Conservation (phyloP, 164 flowering plant species). For the Chloranthus sessilifolius region DNA sequence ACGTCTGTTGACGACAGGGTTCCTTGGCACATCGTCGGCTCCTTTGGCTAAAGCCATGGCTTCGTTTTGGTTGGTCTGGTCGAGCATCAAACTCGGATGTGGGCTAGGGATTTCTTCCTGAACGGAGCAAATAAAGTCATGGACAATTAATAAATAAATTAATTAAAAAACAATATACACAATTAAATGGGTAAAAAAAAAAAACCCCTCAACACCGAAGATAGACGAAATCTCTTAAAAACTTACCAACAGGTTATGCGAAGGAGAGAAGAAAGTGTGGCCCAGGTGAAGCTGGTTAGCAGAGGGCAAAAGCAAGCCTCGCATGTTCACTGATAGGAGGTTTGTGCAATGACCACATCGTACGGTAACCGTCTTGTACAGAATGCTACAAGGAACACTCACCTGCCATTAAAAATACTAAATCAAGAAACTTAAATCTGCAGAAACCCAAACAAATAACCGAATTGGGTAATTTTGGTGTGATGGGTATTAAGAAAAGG, state of each 20-base stretch:
- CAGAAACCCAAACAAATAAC: no score
- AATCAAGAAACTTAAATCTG: no score
- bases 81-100: conserved; percentile 43
- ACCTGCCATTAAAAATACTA: conserved; percentile 50
- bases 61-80: conserved; percentile 44
- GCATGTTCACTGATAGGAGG: conserved; percentile 79
- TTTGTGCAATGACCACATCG: conserved; percentile 93
- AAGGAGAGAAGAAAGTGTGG: conserved; percentile 54
- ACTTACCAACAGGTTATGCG: no score
- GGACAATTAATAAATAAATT: no score
- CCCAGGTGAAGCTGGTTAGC: conserved; percentile 50
- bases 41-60: conserved; percentile 31
- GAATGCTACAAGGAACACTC: conserved; percentile 76
- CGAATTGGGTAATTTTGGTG: no score
- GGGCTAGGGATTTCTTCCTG: conserved; percentile 67
- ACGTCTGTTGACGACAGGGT: conserved; percentile 67
- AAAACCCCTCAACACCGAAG: no score
- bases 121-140: no score
- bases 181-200: no score
- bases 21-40: conserved; percentile 51
- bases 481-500: no score
- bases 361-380: conserved; percentile 85
- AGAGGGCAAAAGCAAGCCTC: conserved; percentile 47
- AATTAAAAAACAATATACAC: no score
- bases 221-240: no score